Evolutionary conservation across 129 eudicot species (phyloP).

Genomic region (Sambucus nigra): DNA sequence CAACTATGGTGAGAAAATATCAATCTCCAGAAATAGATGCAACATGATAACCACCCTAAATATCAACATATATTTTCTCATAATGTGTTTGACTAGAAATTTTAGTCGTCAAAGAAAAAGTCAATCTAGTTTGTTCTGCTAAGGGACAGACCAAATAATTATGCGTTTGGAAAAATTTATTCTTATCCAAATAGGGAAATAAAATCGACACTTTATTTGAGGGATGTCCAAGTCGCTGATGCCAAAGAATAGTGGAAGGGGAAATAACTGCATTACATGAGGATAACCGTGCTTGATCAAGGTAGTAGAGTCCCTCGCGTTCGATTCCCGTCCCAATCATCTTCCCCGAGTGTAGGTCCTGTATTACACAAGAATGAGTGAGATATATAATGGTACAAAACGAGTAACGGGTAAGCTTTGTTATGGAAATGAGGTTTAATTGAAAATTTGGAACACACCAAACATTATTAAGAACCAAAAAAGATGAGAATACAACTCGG

Average conservation of each 20-base stretch:
- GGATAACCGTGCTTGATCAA: neutral
- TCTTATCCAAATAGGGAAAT: neutral
- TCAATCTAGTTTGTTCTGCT: slow-evolving; percentile 1
- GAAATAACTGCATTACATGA: neutral
- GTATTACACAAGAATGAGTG: neutral
- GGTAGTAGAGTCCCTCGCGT: slow-evolving; percentile 6
- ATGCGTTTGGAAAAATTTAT: neutral
- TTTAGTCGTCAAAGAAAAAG: neutral
- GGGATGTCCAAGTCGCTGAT: slow-evolving; percentile 6
- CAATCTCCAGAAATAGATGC: neutral
- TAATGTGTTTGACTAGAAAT: neutral
- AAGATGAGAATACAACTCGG: neutral
- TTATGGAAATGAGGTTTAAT: slow-evolving; percentile 1
- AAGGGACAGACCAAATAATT: neutral
- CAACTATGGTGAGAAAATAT: slow-evolving; percentile 7
- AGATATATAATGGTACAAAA: neutral
- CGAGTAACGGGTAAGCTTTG: neutral
- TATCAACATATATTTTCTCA: neutral
- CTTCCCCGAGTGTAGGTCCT: slow-evolving; percentile 12
- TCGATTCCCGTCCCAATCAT: slow-evolving; percentile 11
- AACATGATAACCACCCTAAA: neutral
- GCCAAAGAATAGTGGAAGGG: neutral
- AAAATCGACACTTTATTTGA: neutral
- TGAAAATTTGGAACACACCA: neutral
- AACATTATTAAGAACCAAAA: slow-evolving; percentile 3